phyloP scores from a whole-genome alignment of 306 rosid genomes.

The Citrullus mucosospermus region DNA sequence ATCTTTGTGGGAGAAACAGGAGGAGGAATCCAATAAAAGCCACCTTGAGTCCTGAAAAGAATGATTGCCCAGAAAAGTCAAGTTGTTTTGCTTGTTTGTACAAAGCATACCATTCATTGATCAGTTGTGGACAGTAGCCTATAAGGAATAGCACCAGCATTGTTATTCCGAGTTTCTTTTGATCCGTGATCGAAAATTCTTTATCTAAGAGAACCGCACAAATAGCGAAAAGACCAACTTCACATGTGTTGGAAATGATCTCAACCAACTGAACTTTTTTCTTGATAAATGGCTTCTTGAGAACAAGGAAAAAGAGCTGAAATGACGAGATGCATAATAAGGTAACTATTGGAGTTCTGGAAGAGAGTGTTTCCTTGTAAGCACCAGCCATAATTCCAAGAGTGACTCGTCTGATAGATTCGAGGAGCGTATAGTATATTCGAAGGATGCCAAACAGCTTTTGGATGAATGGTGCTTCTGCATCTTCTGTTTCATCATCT shows the following conservation, averaged over 20 bases:
- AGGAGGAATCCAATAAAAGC: slow-evolving; percentile 52
- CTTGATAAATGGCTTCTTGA: slow-evolving; percentile 87
- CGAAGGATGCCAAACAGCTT: slow-evolving; percentile 87
- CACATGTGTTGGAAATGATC: slow-evolving; percentile 49
- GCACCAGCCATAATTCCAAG: slow-evolving; percentile 60
- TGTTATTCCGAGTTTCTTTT: slow-evolving; percentile 35
- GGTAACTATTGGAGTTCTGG: slow-evolving; percentile 30
- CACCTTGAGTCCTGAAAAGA: slow-evolving; percentile 37
- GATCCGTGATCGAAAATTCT: slow-evolving; percentile 25
- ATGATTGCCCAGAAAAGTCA: slow-evolving; percentile 46
- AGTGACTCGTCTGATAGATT: slow-evolving; percentile 39
- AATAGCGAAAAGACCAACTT: slow-evolving; percentile 44
- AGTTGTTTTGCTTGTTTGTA: slow-evolving; percentile 43
- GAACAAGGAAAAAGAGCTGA: slow-evolving; percentile 76
- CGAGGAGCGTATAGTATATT: slow-evolving; percentile 65
- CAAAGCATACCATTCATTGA: slow-evolving; percentile 71
- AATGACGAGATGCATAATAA: slow-evolving; percentile 51
- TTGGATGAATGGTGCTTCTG: slow-evolving; percentile 87
- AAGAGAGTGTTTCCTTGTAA: slow-evolving; percentile 26
- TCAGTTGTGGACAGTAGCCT: slow-evolving; percentile 40
- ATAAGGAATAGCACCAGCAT: slow-evolving; percentile 56
- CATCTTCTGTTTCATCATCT: slow-evolving; percentile 89
- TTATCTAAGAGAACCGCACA: slow-evolving; percentile 32
- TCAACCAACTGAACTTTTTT: slow-evolving; percentile 79
- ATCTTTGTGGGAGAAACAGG: slow-evolving; percentile 43